Conservation (phyloP, 2,329 filamentous ascomycete genomes). For the Penicillium psychrosexuale region DNA sequence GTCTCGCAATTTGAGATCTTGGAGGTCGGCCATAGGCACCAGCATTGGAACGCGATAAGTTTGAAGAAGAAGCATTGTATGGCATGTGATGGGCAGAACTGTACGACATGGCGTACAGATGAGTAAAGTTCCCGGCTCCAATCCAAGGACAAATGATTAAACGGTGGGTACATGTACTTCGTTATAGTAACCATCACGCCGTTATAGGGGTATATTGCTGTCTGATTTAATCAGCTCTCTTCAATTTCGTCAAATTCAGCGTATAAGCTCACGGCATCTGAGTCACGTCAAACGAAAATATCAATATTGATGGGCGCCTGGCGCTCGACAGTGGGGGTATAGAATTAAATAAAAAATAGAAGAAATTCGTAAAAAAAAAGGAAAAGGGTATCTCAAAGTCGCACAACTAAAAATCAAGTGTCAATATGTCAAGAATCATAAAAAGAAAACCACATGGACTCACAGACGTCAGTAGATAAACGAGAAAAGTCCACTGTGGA, state of each 20-base stretch:
- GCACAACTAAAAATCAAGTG: constrained; percentile 4
- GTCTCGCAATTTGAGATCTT: constrained; percentile 29
- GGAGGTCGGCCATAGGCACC: constrained; percentile 17
- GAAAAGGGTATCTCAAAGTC: constrained; percentile 11
- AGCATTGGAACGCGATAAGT: constrained; percentile 21
- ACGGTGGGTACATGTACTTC: constrained; percentile 20
- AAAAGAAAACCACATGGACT: constrained; percentile 2
- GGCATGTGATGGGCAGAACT: constrained; percentile 32
- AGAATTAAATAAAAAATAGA: constrained; percentile 6
- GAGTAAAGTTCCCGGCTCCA: constrained; percentile 25
- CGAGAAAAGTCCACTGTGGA: constrained; percentile 21
- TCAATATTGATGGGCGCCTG: constrained; percentile 2
- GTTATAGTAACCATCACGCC: constrained; percentile 34
- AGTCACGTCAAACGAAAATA: constrained; percentile 3
- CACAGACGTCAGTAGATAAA: constrained; percentile 21
- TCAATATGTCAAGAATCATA: constrained; percentile 9
- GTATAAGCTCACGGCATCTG: neutral
- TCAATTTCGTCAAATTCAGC: neutral
- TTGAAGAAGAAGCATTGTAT: constrained; percentile 25
- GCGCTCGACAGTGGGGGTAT: constrained; percentile 1
- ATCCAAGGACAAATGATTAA: constrained; percentile 28
- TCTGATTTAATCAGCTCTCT: constrained; percentile 1
- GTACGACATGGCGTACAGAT: constrained; percentile 38
- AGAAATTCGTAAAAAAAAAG: neutral
- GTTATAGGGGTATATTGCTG: constrained; percentile 1